Evolutionary conservation across 768 basidiomycete genomes (phyloP), one percentile per base, ranked within the genome.

Genomic region (Rhizopogon vinicolor): DNA sequence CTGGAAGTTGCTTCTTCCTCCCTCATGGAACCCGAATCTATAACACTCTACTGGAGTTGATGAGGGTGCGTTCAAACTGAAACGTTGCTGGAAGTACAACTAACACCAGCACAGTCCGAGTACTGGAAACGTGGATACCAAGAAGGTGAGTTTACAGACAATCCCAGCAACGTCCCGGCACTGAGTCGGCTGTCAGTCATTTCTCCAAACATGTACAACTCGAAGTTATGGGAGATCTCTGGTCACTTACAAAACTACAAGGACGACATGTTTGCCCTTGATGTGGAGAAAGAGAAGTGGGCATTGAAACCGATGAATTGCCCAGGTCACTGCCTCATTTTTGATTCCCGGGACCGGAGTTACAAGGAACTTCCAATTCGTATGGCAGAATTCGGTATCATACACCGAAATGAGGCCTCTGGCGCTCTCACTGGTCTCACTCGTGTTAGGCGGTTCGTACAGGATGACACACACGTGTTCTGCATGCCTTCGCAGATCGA

Each of bases 241-340:
- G 97, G 97, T 2, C 97, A 98, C 69, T 97, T 91, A 96, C 84
- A 92, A 65, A 96, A 98, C 69, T 99, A 98, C 78, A 86, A 89
- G 69, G 95, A 98, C 52, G 94, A 93, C 73, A 99, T 99, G 97
- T 99, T 98, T 75, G 70, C 79, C 44, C 85, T 98, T 55, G 90
- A 95, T 55, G 74, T 98, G 54, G 97, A 99, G 73, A 98, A 98
- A 75, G 94, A 98, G 74, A 83, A 83, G 66, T 99, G 93, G 84
- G 96, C 82, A 0, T 79, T 98, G 56, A 97, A 98, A 74, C 97
- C 97, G 18, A 99, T 99, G 97, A 99, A 99, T 72, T 98, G 97
- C 75, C 97, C 91, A 0, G 95, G 95, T 5, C 97, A 98, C 69
- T 94, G 91, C 71, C 72, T 98, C 49, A 91, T 99, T 62, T 99